Conservation (phyloP, 768 basidiomycete genomes). For the Tephrocybe rancida region DNA sequence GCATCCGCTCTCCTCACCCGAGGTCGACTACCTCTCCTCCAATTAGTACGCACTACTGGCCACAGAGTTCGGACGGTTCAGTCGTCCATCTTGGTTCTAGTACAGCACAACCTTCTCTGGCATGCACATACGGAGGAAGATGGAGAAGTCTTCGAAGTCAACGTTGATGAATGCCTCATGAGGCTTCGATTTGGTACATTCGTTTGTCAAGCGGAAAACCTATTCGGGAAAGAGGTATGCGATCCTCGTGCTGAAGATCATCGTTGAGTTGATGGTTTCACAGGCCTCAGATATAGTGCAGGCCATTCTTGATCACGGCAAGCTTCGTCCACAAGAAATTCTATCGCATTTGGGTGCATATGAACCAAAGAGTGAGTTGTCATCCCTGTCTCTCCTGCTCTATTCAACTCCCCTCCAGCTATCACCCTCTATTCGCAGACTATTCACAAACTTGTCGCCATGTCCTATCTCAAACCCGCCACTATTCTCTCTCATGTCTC, state of each 20-base stretch:
- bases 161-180: conserved; percentile 80
- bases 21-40: conserved; percentile 75
- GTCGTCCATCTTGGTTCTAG: conserved; percentile 71
- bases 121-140: conserved; percentile 74
- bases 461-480: conserved; percentile 78
- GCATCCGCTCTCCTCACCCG: conserved; percentile 74
- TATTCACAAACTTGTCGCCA: conserved; percentile 70
- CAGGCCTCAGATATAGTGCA: conserved; percentile 81
- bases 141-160: conserved; percentile 79
- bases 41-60: conserved; percentile 69
- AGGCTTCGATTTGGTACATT: conserved; percentile 84
- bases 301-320: conserved; percentile 82
- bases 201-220: conserved; percentile 69
- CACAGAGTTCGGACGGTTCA: conserved; percentile 70
- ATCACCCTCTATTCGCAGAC: conserved; percentile 56
- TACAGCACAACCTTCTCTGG: conserved; percentile 94
- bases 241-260: not conserved
- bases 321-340: conserved; percentile 77
- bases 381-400: not conserved
- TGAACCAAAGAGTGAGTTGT: conserved; percentile 58
- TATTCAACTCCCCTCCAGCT: conserved; percentile 16
- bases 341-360: conserved; percentile 48
- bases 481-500: conserved; percentile 78
- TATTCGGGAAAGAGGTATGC: conserved; percentile 73
- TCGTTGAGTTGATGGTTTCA: conserved; percentile 5